These are phyloP conservation scores for Cordyceps cicadae DNA, from an alignment of 2,329 filamentous ascomycete genomes.

Conservation along the genomic window DNA sequence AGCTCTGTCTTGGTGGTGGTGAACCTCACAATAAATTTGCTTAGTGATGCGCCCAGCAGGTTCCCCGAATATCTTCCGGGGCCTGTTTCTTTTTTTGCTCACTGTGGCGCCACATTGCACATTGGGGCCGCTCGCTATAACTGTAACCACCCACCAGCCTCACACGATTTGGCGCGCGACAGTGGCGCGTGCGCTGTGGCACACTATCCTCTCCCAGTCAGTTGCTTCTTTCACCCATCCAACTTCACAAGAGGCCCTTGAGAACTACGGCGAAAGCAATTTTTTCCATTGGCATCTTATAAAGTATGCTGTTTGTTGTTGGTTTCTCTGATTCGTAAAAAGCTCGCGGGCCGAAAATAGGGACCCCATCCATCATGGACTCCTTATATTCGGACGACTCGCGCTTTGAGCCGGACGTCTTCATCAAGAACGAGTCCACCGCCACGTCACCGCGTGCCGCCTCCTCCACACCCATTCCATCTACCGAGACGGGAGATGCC, in stretches of 20 bases:
- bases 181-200: background rate
- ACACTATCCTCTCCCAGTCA: too few species aligned
- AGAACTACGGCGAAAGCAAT: background rate
- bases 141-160: constrained; percentile 2
- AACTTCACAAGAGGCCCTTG: background rate
- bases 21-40: constrained; percentile 7
- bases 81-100: background rate
- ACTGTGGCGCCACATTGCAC: constrained; percentile 8
- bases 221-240: background rate
- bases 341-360: background rate
- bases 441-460: constrained; percentile 12
- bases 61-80: constrained; percentile 10
- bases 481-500: constrained; percentile 21
- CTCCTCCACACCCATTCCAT: constrained; percentile 24
- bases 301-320: background rate
- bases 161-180: background rate
- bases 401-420: constrained; percentile 7
- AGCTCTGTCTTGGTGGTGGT: background rate
- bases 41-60: background rate
- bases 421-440: constrained; percentile 8
- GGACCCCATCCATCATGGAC: background rate
- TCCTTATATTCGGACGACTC: constrained; percentile 4
- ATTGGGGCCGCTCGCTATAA: background rate
- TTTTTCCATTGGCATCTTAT: background rate
- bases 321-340: background rate